Evolutionary conservation across 306 rosid genomes (phyloP).

Genomic region (Crataegus laevigata): DNA sequence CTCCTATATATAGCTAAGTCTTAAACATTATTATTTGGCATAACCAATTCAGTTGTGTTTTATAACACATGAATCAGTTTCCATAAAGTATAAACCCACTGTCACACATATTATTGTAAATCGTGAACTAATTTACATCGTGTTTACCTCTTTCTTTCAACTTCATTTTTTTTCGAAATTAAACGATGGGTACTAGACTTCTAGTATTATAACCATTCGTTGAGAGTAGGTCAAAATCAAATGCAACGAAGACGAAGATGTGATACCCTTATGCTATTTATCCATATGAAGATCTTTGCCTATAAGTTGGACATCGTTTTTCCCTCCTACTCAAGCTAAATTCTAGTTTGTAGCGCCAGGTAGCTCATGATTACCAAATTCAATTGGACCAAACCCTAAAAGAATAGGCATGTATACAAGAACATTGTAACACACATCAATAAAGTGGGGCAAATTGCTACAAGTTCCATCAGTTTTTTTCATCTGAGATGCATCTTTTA

Average conservation of each 20-base stretch:
- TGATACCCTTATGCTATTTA: neutral
- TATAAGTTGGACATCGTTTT: neutral
- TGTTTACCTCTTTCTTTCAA: neutral
- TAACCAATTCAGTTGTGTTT: neutral
- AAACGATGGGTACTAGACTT: neutral
- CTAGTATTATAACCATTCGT: neutral
- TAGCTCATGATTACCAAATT: conserved; percentile 2
- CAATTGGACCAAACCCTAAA: neutral
- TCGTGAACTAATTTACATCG: neutral
- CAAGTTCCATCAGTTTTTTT: neutral
- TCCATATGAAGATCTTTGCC: neutral
- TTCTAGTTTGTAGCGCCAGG: neutral
- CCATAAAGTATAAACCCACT: neutral
- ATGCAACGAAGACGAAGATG: neutral
- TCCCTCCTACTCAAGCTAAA: neutral
- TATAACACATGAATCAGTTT: no score
- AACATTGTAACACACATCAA: neutral
- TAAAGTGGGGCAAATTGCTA: neutral
- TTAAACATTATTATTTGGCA: neutral
- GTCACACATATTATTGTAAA: neutral
- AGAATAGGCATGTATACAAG: neutral
- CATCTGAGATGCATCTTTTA: neutral
- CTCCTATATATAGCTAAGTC: neutral
- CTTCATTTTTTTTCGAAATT: neutral
- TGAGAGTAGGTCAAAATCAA: neutral